Evolutionary conservation across 495 filamentous ascomycete genomes (phyloP), one percentile per base, ranked within the genome.

Genomic region (Cairneyella variabilis): DNA sequence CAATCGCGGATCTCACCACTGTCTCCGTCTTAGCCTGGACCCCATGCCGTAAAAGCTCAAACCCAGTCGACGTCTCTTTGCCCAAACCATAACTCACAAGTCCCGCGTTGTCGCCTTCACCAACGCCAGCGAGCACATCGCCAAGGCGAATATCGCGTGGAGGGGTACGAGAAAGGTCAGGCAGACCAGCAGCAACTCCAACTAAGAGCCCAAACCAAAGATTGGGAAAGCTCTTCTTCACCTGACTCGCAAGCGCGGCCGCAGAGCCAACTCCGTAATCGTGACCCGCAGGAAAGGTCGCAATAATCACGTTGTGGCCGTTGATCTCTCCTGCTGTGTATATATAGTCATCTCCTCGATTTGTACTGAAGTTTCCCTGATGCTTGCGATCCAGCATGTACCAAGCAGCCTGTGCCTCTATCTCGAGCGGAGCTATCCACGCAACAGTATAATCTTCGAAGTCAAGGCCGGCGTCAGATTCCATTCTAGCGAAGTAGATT

Each of bases 371-470:
- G 14, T 45, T 20, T 32, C 59, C 65, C 9, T 40, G 0, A 52
- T 69, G 66, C 16, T 37, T 36, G 9, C 64, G 45, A 52, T 84
- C 77, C 1, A 83, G 68, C 58, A 76, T 70, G 16, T 62, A 62
- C 22, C 36, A 40, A 1, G 71, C 76, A 0, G 77, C 77, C n/a
- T 71, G 63, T 4, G 58, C 47, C 56, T 82, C 77, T 12, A 60
- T 53, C 6, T 59, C 48, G 3, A 80, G 58, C 1, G 75, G 70
- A 55, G 70, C 78, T 27, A 81, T 72, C 72, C 73, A 78, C 25
- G 71, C 77, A 8, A 83, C 66, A 2, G 66, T 72, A 53, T 77
- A 82, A 14, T 32, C 28, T 32, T 32, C 14, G 28, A 32, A 32
- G n/a, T n/a, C n/a, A n/a, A n/a, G n/a, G n/a, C n/a, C n/a, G n/a